Conservation (phyloP, 139 green algal genomes). For the Picochlorum costavermella region DNA sequence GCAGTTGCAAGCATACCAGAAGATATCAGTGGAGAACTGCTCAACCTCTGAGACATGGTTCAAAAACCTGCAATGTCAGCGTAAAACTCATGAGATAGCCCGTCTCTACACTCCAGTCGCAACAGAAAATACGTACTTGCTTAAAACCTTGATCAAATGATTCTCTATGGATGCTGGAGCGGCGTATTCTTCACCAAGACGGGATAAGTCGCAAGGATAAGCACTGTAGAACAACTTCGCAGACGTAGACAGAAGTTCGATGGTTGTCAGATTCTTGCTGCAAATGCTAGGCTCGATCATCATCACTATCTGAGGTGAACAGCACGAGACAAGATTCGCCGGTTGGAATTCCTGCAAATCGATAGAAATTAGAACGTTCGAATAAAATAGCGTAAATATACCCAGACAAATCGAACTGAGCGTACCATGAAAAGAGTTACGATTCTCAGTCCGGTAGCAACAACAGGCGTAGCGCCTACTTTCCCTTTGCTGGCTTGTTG, state of each 20-base stretch:
- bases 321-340: constrained; percentile 11
- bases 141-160: not conserved
- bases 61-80: not conserved
- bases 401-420: not conserved
- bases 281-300: constrained; percentile 29
- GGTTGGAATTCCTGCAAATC: constrained; percentile 24
- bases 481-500: not conserved
- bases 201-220: not conserved
- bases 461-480: constrained; percentile 30
- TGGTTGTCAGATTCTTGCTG: constrained; percentile 9
- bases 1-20: constrained; percentile 21
- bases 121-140: constrained; percentile 4
- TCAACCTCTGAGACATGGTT: constrained; percentile 5
- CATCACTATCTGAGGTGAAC: constrained; percentile 25
- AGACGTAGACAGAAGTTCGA: constrained; percentile 16
- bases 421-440: not conserved
- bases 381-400: no score
- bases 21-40: not conserved
- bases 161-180: constrained; percentile 3
- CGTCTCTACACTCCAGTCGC: not conserved
- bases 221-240: constrained; percentile 5
- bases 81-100: no score
- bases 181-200: not conserved
- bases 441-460: constrained; percentile 16
- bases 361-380: not conserved